Percentiles rank a stretch among this genome's conserved stretches.
These are phyloP conservation scores for Blepharisma japonicum DNA, from an alignment of 73 alveolate species.

Conservation along the genomic window DNA sequence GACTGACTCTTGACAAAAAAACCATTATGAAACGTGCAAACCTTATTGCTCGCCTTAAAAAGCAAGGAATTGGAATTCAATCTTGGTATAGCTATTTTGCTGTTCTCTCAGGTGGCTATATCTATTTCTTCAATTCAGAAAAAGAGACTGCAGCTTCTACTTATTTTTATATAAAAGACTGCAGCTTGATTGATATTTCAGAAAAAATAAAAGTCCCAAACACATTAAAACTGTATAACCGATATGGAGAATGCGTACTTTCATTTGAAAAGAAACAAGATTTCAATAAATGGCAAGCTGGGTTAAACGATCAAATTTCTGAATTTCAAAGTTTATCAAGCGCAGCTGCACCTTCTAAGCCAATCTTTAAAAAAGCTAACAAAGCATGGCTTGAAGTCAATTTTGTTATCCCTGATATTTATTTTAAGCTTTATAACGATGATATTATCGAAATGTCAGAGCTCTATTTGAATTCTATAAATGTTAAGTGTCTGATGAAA, in stretches of 20 bases:
- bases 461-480: neutral
- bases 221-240: neutral
- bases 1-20: neutral
- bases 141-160: neutral
- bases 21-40: neutral
- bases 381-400: neutral
- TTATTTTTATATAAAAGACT: conserved; percentile 29
- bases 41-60: neutral
- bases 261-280: neutral
- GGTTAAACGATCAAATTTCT: neutral
- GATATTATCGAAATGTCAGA: neutral
- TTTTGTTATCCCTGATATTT: neutral
- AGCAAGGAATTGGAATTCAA: neutral
- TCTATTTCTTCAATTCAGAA: conserved; percentile 21
- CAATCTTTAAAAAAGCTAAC: neutral
- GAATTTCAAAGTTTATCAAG: neutral
- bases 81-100: conserved; percentile 13
- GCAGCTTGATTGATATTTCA: conserved; percentile 17
- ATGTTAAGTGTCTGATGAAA: neutral
- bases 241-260: conserved; percentile 21
- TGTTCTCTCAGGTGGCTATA: conserved; percentile 28
- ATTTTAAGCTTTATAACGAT: neutral
- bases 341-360: neutral
- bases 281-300: neutral
- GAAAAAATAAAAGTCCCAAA: neutral